phyloP scores from a whole-genome alignment of 176 grass and related monocot genomes.

The Hordeum marinum region DNA sequence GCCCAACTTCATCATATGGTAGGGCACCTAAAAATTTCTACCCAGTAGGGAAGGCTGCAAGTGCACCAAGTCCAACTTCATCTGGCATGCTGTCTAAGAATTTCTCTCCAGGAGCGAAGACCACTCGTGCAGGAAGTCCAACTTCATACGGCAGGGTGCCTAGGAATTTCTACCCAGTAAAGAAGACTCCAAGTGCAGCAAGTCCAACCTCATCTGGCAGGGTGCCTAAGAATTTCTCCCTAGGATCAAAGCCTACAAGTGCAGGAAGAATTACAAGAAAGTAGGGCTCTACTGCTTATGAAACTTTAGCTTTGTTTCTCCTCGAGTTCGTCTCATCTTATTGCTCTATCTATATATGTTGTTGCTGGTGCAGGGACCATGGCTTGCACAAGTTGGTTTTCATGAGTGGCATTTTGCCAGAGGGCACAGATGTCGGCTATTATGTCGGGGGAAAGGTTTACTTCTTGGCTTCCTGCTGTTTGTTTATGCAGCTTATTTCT shows the following conservation, averaged over 20 bases:
- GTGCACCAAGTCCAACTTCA: not conserved
- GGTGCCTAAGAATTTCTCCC: slow-evolving; percentile 37
- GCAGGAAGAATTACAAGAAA: slow-evolving; percentile 66
- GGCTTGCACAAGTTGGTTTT: slow-evolving; percentile 73
- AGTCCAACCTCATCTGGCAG: not conserved
- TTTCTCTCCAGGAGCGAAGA: slow-evolving; percentile 39
- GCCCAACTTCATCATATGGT: not conserved
- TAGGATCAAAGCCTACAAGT: slow-evolving; percentile 22
- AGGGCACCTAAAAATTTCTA: not conserved
- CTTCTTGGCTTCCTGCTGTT: slow-evolving; percentile 5
- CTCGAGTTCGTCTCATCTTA: not conserved
- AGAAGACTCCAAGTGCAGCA: slow-evolving; percentile 23
- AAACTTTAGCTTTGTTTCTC: not conserved
- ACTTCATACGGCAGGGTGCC: slow-evolving; percentile 27
- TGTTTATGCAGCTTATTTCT: not conserved
- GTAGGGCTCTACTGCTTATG: slow-evolving; percentile 18
- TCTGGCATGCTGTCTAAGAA: slow-evolving; percentile 37
- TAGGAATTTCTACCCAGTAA: slow-evolving; percentile 35
- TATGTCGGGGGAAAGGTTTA: slow-evolving; percentile 82
- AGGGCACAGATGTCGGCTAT: slow-evolving; percentile 74
- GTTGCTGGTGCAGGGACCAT: slow-evolving; percentile 54
- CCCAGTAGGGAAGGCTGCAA: too few relatives aligned
- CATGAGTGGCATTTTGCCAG: slow-evolving; percentile 64
- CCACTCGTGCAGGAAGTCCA: not conserved
- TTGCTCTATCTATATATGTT: not conserved